Base-by-base conservation (phyloP, 495 filamentous ascomycete species). In the Penicillium bovifimosum region DNA sequence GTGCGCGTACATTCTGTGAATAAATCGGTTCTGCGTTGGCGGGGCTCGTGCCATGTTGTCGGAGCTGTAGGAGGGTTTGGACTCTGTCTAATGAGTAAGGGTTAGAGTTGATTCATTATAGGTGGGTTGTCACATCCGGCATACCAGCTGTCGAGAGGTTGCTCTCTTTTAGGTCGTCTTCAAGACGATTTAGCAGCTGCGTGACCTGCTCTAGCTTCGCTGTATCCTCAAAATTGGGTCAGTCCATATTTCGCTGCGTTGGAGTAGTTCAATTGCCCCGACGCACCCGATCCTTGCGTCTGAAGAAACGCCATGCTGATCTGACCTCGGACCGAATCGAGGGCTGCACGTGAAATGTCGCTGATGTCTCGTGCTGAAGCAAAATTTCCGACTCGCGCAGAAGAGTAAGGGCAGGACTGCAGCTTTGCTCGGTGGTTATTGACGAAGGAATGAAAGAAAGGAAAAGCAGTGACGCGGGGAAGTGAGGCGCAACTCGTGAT, bases 1-100 rank as follows among this genome's bases (percentile, higher is more conserved):
- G 38, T 35, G 20, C 8, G 13, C 48, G 11, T 34, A 28, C 46
- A 34, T 40, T 32, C 11, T 38, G 16, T 43, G 39, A 86, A 66
- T 91, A 96, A 28, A 96, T 90, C 6, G 90, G 85, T 41, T 83
- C 86, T 29, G 89, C 83, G 68, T 86, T 75, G 46, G 71, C 72
- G 8, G 85, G 80, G 58, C 83, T 80, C 9, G 90, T 86, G 14
- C 90, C 86, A 62, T 86, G 82, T 49, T 91, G 75, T 62, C 95
- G 95, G 32, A 96, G 70, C 49, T 88, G 78, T 48, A 90, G 80
- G 7, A 96, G 80, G 10, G 70, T 76, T 65, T 75, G 62, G 1
- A 71, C 80, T 67, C 80, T 74, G 64, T 89, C 87, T 91, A 17
- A 44, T 18, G 11, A 27, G 20, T 35, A 6, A 6, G n/a, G 34